A percentile compares a stretch with the other conserved stretches of the same genome.
These are phyloP conservation scores for Chrysanthemum makinoi DNA, from an alignment of 129 eudicot genomes.

Conservation along the genomic window DNA sequence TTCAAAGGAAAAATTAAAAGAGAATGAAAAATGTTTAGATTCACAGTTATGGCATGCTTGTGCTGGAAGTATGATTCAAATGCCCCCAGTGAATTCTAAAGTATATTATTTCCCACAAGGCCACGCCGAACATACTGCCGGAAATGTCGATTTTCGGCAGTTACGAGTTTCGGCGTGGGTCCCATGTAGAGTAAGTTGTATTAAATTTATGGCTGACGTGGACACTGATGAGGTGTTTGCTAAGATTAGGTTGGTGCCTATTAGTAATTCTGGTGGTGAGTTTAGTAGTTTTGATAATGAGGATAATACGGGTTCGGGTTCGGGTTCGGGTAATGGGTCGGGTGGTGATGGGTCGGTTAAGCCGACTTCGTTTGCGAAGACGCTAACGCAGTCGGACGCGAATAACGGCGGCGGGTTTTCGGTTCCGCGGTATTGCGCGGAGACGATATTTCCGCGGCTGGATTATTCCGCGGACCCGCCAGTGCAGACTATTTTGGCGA, in stretches of 20 bases:
- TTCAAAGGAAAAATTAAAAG: constrained; percentile 67
- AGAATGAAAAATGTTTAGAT: constrained; percentile 68
- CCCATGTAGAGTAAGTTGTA: constrained; percentile 52
- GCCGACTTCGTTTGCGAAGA: constrained; percentile 89
- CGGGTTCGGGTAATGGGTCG: constrained; percentile 24
- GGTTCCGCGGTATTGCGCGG: constrained; percentile 93
- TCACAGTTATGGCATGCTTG: constrained; percentile 99
- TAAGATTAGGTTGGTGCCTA: constrained; percentile 59
- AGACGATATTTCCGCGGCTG: constrained; percentile 86
- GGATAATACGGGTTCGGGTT: constrained; percentile 16
- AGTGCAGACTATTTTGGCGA: constrained; percentile 80
- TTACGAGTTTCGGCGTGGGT: constrained; percentile 65
- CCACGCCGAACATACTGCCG: constrained; percentile 82
- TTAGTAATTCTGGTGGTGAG: constrained; percentile 32
- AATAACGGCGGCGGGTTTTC: constrained; percentile 99
- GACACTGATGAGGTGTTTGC: constrained; percentile 89
- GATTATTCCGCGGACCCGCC: constrained; percentile 95
- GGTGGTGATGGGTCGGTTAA: constrained; percentile 50
- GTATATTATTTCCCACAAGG: constrained; percentile 93
- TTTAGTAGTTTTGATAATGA: constrained; percentile 46
- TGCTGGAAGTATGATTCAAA: constrained; percentile 98
- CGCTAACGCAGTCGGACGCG: constrained; percentile 91
- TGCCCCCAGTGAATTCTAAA: constrained; percentile 71
- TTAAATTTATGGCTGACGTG: constrained; percentile 77
- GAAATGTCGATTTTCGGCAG: constrained; percentile 60